These are phyloP conservation scores for Fusarium musae DNA, from an alignment of 2,329 filamentous ascomycete genomes.

Conservation along the genomic window DNA sequence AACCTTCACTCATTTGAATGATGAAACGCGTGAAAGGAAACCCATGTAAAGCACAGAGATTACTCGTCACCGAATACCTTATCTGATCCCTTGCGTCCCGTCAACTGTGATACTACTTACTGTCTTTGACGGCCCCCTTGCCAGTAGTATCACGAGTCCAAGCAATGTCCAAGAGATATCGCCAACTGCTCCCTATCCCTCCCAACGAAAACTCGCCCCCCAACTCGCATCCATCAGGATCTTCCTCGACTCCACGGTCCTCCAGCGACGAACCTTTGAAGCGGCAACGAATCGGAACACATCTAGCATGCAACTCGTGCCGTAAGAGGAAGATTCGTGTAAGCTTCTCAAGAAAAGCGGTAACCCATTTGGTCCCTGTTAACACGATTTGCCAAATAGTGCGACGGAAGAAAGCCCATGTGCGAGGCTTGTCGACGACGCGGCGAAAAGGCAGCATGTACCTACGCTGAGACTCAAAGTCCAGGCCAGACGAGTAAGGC, in stretches of 20 bases:
- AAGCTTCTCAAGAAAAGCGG: neutral
- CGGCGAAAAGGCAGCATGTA: slow-evolving; percentile 5
- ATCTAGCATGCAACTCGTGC: slow-evolving; percentile 19
- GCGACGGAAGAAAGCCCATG: slow-evolving; percentile 5
- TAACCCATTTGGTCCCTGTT: neutral
- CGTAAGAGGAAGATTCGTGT: slow-evolving; percentile 25
- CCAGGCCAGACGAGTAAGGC: slow-evolving; percentile 12
- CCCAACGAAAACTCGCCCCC: neutral
- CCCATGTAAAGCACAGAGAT: neutral
- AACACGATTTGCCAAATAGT: neutral
- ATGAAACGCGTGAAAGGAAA: neutral
- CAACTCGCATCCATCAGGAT: slow-evolving; percentile 1
- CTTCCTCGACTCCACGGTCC: slow-evolving; percentile 11
- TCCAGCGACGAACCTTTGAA: slow-evolving; percentile 18
- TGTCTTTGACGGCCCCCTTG: neutral
- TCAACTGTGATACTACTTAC: neutral
- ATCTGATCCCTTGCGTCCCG: neutral
- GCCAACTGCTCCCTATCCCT: slow-evolving; percentile 17
- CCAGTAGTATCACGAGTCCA: neutral
- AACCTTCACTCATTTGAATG: neutral
- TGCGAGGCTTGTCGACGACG: slow-evolving; percentile 20
- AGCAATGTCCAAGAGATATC: slow-evolving; percentile 32
- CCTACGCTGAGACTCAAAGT: slow-evolving; percentile 9
- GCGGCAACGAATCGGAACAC: slow-evolving; percentile 15
- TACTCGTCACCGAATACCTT: neutral